Conservation (phyloP, 1,284 basidiomycete species). For the Cryptococcus jaspeensis region DNA sequence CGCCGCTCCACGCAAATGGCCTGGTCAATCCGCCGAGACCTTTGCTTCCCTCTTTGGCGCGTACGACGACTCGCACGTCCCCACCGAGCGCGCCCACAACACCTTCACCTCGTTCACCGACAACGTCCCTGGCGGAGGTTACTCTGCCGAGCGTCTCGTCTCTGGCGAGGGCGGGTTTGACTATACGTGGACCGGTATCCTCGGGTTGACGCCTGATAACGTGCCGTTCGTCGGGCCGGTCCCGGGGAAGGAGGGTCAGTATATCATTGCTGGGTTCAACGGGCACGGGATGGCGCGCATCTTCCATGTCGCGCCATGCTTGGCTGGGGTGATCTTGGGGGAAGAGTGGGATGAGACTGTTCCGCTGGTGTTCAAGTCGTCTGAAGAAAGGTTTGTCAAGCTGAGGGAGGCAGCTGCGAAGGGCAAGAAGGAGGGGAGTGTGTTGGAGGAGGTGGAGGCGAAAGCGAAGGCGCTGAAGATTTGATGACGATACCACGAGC, state of each 20-base stretch:
- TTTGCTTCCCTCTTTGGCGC: neutral
- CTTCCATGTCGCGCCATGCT: conserved; percentile 41
- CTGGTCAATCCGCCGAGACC: neutral
- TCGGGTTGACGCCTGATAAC: conserved; percentile 40
- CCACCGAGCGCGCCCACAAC: conserved; percentile 15
- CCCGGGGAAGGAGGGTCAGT: conserved; percentile 38
- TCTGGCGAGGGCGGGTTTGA: conserved; percentile 30
- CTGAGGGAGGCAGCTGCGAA: conserved; percentile 19
- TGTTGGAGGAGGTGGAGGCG: neutral
- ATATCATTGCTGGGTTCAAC: conserved; percentile 38
- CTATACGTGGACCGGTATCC: conserved; percentile 42
- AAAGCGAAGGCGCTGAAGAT: neutral
- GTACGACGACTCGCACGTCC: conserved; percentile 25
- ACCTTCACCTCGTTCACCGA: conserved; percentile 2
- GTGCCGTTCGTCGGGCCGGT: conserved; percentile 40
- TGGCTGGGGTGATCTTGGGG: conserved; percentile 31
- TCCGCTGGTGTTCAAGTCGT: conserved; percentile 35
- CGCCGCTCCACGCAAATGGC: conserved; percentile 34
- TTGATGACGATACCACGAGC: neutral
- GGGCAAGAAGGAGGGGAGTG: neutral
- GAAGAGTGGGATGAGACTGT: conserved; percentile 35
- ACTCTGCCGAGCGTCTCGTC: conserved; percentile 4
- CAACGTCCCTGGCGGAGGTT: conserved; percentile 29
- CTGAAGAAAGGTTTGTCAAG: conserved; percentile 26
- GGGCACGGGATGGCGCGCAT: conserved; percentile 49